These are phyloP conservation scores for Talaromyces piceae DNA, from an alignment of 2,329 filamentous ascomycete species.

Conservation along the genomic window DNA sequence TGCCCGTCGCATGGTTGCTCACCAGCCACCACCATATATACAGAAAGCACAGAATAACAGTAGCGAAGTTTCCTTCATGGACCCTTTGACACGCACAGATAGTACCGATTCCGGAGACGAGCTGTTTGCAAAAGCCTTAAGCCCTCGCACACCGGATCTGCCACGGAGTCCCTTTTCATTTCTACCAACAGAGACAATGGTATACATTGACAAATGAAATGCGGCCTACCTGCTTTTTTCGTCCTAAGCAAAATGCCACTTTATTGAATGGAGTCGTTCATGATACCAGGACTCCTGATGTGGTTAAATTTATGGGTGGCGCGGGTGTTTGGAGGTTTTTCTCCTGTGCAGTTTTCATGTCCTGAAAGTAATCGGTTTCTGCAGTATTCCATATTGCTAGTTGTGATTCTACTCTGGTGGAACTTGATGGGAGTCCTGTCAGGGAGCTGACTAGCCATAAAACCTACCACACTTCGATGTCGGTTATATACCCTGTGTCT, in stretches of 20 bases:
- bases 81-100: constrained; percentile 24
- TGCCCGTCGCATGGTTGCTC: constrained; percentile 23
- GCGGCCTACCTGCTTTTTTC: not conserved
- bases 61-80: constrained; percentile 25
- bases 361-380: not conserved
- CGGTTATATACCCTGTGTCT: not conserved
- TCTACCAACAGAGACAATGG: constrained; percentile 34
- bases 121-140: constrained; percentile 79
- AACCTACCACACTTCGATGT: not conserved
- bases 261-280: no score
- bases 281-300: no score
- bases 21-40: constrained; percentile 32
- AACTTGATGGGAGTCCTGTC: not conserved
- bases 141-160: constrained; percentile 79
- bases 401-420: not conserved
- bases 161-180: constrained; percentile 73
- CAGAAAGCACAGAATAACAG: constrained; percentile 31
- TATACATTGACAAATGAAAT: not conserved
- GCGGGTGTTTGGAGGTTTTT: no score
- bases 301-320: no score
- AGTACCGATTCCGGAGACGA: constrained; percentile 61
- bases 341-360: not conserved
- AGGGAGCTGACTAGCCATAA: not conserved
- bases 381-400: not conserved
- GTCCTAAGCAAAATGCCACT: not conserved